Base-by-base conservation (phyloP, 106 monocot genomes). In the Vanilla planifolia region DNA sequence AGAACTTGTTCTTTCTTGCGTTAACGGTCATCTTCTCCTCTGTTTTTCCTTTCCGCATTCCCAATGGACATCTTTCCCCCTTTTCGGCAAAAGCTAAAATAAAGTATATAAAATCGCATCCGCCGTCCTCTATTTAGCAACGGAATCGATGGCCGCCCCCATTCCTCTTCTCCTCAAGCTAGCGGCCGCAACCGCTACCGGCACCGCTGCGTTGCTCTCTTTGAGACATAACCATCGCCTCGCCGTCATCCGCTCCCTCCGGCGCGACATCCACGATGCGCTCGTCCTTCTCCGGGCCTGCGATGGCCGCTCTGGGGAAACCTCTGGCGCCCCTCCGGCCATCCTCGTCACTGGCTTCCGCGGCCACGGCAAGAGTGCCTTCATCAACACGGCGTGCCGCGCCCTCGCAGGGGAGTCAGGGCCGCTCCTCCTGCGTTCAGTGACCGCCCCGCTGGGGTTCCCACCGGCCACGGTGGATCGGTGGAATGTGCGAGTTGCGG, bases 341-440 rank as follows among this genome's bases (percentile, higher is more conserved):
- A 40, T 87, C 63, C 73, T 87, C 39, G 55, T 87, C 59, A 25
- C 61, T 15, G 92, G 92, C 1, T 75, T 80, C 70, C 52, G 68
- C 6, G 60, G 75, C 55, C 87, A 92, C 51, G 92, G 92, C 43
- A 87, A 83, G 80, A 87, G 83, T 59, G 66, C 83, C 11, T 71
- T 92, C 67, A 27, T 87, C 35, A 84, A 92, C 92, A 92, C 86
- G 6, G 75, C 70, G 22, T 87, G 75, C 67, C 86, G 92, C 14
- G 77, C 67, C 40, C 77, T 92, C 60, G 66, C 78, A 1, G 79
- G 46, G 9, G 92, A 92, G 70, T 25, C 34, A 1, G 86, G 86
- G 10, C 83, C 83, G 16, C 68, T 92, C 36, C 60, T 92, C 17
- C 48, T 83, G 44, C 83, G 92, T 2, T 51, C 86, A 0, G 86